These are phyloP conservation scores for Thermomyces lanuginosus DNA, from an alignment of 2,329 filamentous ascomycete species.

Conservation along the genomic window DNA sequence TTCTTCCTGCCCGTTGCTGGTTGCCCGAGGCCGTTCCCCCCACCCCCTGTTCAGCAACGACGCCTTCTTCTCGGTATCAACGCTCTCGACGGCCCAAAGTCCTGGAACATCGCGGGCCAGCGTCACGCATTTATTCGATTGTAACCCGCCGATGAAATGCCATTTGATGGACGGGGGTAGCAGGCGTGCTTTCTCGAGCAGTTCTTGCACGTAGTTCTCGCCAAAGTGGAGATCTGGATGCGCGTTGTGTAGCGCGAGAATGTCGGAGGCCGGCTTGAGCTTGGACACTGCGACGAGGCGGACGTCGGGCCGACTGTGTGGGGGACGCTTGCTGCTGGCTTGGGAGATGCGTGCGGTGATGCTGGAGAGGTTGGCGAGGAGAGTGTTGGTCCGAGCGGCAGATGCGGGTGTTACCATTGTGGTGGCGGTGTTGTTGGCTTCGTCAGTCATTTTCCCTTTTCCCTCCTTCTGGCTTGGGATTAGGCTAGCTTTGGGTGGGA, in stretches of 20 bases:
- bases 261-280: slow-evolving; percentile 81
- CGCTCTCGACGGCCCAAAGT: slow-evolving; percentile 78
- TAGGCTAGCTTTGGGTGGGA: not conserved
- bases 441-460: no score
- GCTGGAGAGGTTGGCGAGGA: slow-evolving; percentile 45
- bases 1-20: slow-evolving; percentile 15
- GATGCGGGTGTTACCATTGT: slow-evolving; percentile 9
- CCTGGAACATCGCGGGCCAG: slow-evolving; percentile 72
- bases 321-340: slow-evolving; percentile 3
- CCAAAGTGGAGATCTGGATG: slow-evolving; percentile 54
- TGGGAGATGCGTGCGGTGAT: slow-evolving; percentile 44
- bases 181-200: slow-evolving; percentile 66
- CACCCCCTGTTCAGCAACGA: slow-evolving; percentile 63
- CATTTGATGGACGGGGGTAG: slow-evolving; percentile 62
- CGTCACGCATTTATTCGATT: slow-evolving; percentile 82
- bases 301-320: slow-evolving; percentile 23
- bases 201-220: slow-evolving; percentile 89
- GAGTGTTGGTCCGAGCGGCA: slow-evolving; percentile 44
- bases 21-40: slow-evolving; percentile 29
- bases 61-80: slow-evolving; percentile 80
- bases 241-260: slow-evolving; percentile 56
- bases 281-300: slow-evolving; percentile 92
- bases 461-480: not conserved
- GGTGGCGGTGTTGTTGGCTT: no score
- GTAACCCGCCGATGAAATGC: slow-evolving; percentile 93